A percentile compares a stretch with the other conserved stretches of the same genome.
Evolutionary conservation across 495 filamentous ascomycete genomes (phyloP).

Genomic region (Penicillium silybi): DNA sequence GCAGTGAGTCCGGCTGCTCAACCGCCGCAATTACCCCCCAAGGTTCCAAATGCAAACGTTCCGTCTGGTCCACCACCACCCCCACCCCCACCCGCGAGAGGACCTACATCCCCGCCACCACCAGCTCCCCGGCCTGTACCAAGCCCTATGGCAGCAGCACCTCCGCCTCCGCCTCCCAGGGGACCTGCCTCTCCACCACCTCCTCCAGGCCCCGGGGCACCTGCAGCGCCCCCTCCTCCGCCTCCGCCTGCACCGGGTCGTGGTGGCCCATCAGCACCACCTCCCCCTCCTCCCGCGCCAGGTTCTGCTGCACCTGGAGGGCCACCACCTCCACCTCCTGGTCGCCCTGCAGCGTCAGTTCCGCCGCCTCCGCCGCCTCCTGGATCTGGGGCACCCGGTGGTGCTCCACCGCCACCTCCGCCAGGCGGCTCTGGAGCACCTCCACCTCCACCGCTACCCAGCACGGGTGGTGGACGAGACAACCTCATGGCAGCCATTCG

Average conservation of each 20-base stretch:
- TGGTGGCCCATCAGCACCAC: constrained; percentile 38
- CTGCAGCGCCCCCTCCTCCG: constrained; percentile 31
- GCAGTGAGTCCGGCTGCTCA: constrained; percentile 46
- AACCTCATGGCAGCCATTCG: constrained; percentile 81
- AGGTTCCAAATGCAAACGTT: constrained; percentile 47
- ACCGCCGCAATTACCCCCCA: constrained; percentile 69
- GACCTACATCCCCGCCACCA: constrained; percentile 44
- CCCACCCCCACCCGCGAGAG: constrained; percentile 57
- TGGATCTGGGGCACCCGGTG: constrained; percentile 28
- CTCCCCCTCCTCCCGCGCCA: constrained; percentile 43
- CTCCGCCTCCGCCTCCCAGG: constrained; percentile 30
- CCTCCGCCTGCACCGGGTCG: constrained; percentile 21
- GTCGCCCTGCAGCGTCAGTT: constrained; percentile 14
- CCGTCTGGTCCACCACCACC: constrained; percentile 52
- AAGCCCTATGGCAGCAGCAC: constrained; percentile 21
- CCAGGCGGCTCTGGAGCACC: constrained; percentile 46
- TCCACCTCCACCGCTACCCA: constrained; percentile 60
- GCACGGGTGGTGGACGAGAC: constrained; percentile 48
- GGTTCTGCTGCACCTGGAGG: constrained; percentile 31
- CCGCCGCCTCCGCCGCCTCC: constrained; percentile 44
- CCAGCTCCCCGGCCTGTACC: constrained; percentile 43
- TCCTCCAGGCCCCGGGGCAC: constrained; percentile 8
- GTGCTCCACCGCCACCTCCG: constrained; percentile 50
- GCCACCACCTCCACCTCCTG: constrained; percentile 32
- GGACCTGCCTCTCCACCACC: constrained; percentile 24